Evolutionary conservation across 192 early-diverging fungal genomes (phyloP).

Genomic region (Spizellomyces punctatus): DNA sequence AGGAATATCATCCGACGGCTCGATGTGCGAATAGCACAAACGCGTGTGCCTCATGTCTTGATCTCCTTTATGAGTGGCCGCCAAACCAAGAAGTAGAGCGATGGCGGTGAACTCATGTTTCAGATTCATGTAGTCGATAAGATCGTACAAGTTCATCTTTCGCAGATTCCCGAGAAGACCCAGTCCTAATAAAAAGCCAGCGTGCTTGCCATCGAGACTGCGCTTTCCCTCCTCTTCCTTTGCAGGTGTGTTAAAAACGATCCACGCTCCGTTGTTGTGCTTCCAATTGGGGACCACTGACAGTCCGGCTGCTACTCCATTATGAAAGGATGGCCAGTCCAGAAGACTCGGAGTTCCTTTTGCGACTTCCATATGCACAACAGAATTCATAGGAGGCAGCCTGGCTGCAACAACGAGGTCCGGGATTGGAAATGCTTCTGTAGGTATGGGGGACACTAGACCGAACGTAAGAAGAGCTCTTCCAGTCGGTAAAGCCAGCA

Average conservation of each 20-base stretch:
- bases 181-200: conserved; percentile 76
- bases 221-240: conserved; percentile 21
- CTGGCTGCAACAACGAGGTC: conserved; percentile 59
- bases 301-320: conserved; percentile 80
- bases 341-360: conserved; percentile 46
- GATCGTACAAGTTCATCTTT: conserved; percentile 64
- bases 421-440: conserved; percentile 64
- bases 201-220: conserved; percentile 63
- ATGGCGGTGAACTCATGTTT: conserved; percentile 70
- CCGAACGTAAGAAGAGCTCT: conserved; percentile 71
- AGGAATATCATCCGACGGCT: conserved; percentile 56
- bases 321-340: conserved; percentile 88
- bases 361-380: conserved; percentile 54
- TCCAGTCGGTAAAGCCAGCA: conserved; percentile 68
- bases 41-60: conserved; percentile 65
- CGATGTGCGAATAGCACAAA: conserved; percentile 55
- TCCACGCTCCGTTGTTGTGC: conserved; percentile 74
- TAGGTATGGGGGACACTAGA: conserved; percentile 51
- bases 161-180: conserved; percentile 78
- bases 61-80: conserved; percentile 69
- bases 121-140: conserved; percentile 66
- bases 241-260: conserved; percentile 67
- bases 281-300: conserved; percentile 59
- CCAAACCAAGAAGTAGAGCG: conserved; percentile 76
- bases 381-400: conserved; percentile 63